Evolutionary conservation across 2,329 filamentous ascomycete species (phyloP), one percentile per base, ranked within the genome.

Genomic region (Hypoxylon sp.): DNA sequence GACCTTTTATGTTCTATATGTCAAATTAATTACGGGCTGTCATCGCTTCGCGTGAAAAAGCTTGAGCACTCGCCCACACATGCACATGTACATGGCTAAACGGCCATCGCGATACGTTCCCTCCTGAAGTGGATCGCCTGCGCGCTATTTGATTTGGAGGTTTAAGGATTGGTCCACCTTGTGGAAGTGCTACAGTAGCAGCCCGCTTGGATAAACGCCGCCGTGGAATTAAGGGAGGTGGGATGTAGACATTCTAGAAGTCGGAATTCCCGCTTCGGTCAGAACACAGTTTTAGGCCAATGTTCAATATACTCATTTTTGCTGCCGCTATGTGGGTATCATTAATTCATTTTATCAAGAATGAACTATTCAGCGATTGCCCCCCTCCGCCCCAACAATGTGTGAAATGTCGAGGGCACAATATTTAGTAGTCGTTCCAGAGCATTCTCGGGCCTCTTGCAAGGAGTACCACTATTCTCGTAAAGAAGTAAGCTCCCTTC

Each of bases 131-230:
- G 34, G 45, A 46, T 50, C 19, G n/a, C n/a, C 9, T 13, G 42
- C 25, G 41, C 25, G 34, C 8, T 54, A 51, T 54, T 54, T 40
- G 40, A 53, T 32, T 36, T 25, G 31, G 34, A 29, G 8, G 6
- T 42, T 42, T 29, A 19, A 8, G 34, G 23, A 32, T 16, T 23
- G 17, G n/a, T 21, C 34, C 25, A 32, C 40, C 26, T 29, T 49
- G 25, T 16, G 15, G 43, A 25, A 37, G 43, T 55, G 51, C 29
- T 52, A 58, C 51, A 21, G 51, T 58, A 55, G 44, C 31, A 58
- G 43, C 17, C 47, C 55, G 55, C 51, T 55, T 58, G 55, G 55
- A 50, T 58, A 58, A 58, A 49, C 37, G 31, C 31, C 13, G 26
- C n/a, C 19, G 9, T 38, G 31, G 34, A 46, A 42, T 26, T 30